Evolutionary conservation across 495 filamentous ascomycete genomes (phyloP).

Genomic region (Clohesyomyces aquaticus): DNA sequence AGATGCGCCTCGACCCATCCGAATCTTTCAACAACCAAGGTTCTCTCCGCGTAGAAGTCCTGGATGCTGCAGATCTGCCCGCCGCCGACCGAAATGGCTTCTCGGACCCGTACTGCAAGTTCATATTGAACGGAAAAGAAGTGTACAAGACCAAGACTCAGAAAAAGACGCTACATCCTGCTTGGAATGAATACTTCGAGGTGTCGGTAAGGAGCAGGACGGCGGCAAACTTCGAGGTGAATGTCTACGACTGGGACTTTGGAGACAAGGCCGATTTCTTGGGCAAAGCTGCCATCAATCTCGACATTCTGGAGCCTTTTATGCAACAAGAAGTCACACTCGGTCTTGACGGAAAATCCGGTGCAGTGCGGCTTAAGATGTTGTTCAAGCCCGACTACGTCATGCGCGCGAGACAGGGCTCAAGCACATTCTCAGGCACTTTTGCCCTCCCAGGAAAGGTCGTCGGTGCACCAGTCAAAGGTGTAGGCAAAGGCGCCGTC

Average conservation of each 20-base stretch:
- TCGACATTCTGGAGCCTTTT: conserved; percentile 85
- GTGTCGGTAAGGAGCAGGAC: conserved; percentile 78
- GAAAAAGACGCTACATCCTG: conserved; percentile 93
- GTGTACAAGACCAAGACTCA: conserved; percentile 91
- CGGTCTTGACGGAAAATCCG: conserved; percentile 87
- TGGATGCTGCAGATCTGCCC: conserved; percentile 85
- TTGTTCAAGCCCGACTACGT: conserved; percentile 97
- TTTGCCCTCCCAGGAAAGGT: conserved; percentile 91
- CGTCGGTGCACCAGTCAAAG: conserved; percentile 91
- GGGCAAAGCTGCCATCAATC: conserved; percentile 74
- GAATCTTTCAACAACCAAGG: conserved; percentile 99
- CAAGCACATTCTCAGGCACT: conserved; percentile 89
- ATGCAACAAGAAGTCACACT: conserved; percentile 69
- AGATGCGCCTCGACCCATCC: conserved; percentile 89
- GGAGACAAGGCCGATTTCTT: conserved; percentile 88
- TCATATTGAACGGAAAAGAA: conserved; percentile 81
- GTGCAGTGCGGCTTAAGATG: conserved; percentile 76
- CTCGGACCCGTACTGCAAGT: conserved; percentile 96
- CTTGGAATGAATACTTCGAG: conserved; percentile 97
- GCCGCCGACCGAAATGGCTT: conserved; percentile 93
- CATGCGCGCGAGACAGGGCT: conserved; percentile 82
- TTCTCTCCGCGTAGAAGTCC: conserved; percentile 83
- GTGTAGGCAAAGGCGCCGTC: conserved; percentile 72
- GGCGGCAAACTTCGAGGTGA: conserved; percentile 80
- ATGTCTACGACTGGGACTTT: conserved; percentile 94